Conservation (phyloP, 2,329 filamentous ascomycete species). For the Seiridium unicorne region DNA sequence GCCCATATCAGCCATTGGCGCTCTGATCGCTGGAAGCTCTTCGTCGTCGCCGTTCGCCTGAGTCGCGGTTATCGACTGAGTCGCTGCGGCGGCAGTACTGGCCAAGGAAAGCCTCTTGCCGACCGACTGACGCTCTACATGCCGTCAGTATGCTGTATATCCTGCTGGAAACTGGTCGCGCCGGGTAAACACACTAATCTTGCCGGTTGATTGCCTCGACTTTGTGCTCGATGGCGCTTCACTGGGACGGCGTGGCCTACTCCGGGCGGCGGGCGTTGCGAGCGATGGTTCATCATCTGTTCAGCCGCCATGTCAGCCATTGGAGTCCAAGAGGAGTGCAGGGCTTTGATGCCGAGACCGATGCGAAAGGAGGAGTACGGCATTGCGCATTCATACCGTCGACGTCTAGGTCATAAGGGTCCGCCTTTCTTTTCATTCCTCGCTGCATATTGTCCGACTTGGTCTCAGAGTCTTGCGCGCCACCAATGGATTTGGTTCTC, state of each 20-base stretch:
- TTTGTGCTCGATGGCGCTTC: conserved; percentile 19
- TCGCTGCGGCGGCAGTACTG: background rate
- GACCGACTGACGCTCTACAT: conserved; percentile 20
- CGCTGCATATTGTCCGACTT: background rate
- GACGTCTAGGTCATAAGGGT: conserved; percentile 23
- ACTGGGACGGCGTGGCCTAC: conserved; percentile 19
- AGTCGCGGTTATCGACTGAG: background rate
- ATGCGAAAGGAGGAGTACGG: background rate
- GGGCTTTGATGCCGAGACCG: background rate
- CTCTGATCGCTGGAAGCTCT: conserved; percentile 11
- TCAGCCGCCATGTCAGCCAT: background rate
- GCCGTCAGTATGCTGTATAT: background rate
- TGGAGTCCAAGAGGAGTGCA: background rate
- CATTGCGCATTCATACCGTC: background rate
- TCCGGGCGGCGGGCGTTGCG: conserved; percentile 15
- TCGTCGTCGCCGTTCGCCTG: conserved; percentile 11
- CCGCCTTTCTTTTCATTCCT: conserved; percentile 24
- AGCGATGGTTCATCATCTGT: conserved; percentile 14
- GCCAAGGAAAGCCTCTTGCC: conserved; percentile 2
- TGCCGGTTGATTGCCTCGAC: conserved; percentile 13
- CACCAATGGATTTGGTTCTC: too few relatives aligned
- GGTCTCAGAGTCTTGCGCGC: too few relatives aligned
- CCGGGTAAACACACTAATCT: conserved; percentile 14
- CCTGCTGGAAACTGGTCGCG: background rate
- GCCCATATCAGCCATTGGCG: conserved; percentile 27